A percentile compares a stretch with the other conserved stretches of the same genome.
Evolutionary conservation across 768 basidiomycete genomes (phyloP).

Genomic region (Collybia sordida): DNA sequence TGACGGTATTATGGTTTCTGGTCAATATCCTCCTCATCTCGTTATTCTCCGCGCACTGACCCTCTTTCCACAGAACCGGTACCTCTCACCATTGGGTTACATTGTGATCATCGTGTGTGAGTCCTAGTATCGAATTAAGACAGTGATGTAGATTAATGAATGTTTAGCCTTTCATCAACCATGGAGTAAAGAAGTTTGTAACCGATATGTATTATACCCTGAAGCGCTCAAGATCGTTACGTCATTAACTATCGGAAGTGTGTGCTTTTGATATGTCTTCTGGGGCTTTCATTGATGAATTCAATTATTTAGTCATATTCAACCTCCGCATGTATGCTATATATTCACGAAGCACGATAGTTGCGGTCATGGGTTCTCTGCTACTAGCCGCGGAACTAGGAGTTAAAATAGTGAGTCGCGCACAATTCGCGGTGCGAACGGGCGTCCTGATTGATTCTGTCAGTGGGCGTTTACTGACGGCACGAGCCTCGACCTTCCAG

Average conservation of each 20-base stretch:
- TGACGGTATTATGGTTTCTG: constrained; percentile 30
- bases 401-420: constrained; percentile 30
- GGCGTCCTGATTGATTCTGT: not conserved
- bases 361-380: constrained; percentile 17
- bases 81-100: constrained; percentile 32
- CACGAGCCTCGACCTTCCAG: constrained; percentile 26
- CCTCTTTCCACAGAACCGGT: constrained; percentile 28
- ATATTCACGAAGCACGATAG: constrained; percentile 18
- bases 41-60: not conserved
- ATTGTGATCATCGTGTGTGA: constrained; percentile 34
- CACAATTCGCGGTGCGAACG: not conserved
- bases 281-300: not conserved
- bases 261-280: constrained; percentile 2
- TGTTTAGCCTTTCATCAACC: constrained; percentile 29
- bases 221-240: constrained; percentile 34
- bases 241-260: constrained; percentile 29
- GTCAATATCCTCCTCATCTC: constrained; percentile 14
- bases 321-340: constrained; percentile 21
- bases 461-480: constrained; percentile 39
- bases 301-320: constrained; percentile 3
- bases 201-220: constrained; percentile 32
- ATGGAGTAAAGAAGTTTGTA: constrained; percentile 31
- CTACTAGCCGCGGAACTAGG: constrained; percentile 25
- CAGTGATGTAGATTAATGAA: not conserved
- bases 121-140: constrained; percentile 3